Percentiles rank a stretch among this genome's conserved stretches.
Evolutionary conservation across 257 asterid genomes (phyloP).

Genomic region (Scutellaria galericulata): DNA sequence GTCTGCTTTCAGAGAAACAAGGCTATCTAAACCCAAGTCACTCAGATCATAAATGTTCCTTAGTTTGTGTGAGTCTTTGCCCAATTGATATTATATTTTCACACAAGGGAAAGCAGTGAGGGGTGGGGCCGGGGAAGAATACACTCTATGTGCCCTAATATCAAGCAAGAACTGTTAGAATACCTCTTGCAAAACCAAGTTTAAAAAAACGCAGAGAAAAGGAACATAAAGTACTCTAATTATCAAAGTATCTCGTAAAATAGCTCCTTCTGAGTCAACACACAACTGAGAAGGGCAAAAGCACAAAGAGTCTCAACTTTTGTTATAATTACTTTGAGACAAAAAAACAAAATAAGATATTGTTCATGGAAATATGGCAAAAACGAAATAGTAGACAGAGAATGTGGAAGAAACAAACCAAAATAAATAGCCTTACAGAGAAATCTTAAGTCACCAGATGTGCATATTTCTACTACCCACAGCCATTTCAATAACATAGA

Average conservation of each 20-base stretch:
- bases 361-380: neutral
- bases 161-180: slow-evolving; percentile 18
- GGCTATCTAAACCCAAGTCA: slow-evolving; percentile 21
- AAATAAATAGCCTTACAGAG: neutral
- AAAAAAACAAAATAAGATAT: neutral
- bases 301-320: neutral
- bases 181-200: neutral
- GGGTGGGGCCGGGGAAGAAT: neutral
- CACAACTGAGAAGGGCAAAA: neutral
- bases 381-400: neutral
- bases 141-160: slow-evolving; percentile 3
- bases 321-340: neutral
- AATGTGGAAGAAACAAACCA: neutral
- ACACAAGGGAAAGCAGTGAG: neutral
- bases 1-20: neutral
- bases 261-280: slow-evolving; percentile 12
- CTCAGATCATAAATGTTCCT: slow-evolving; percentile 11
- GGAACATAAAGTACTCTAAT: too few species aligned
- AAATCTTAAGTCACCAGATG: neutral
- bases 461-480: slow-evolving; percentile 3
- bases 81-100: neutral
- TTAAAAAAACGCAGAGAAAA: neutral
- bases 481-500: neutral
- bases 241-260: neutral
- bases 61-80: neutral